These are phyloP conservation scores for Erucastrum elatum DNA, from an alignment of 345 rosid genomes.

Conservation along the genomic window DNA sequence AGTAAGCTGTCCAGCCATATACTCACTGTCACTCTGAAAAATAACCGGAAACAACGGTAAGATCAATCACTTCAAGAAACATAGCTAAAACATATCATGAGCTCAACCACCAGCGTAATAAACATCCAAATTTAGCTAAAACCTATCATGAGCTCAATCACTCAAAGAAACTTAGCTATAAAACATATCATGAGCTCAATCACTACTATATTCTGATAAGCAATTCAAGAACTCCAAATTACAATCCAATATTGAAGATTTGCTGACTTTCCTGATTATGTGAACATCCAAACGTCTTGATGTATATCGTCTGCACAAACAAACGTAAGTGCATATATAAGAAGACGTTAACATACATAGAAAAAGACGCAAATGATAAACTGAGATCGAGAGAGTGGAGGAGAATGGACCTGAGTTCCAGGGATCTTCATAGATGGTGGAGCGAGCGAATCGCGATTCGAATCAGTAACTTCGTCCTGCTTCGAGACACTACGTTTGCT, in stretches of 20 bases:
- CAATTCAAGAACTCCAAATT: neutral
- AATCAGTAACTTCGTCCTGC: constrained; percentile 27
- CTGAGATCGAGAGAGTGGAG: constrained; percentile 2
- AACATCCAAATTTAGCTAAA: neutral
- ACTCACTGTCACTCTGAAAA: constrained; percentile 94
- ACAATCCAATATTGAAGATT: neutral
- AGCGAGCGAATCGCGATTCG: constrained; percentile 38
- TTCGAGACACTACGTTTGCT: constrained; percentile 35
- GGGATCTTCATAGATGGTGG: constrained; percentile 56
- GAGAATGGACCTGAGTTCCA: constrained; percentile 66
- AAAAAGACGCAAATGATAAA: neutral
- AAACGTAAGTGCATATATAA: neutral
- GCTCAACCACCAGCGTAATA: neutral
- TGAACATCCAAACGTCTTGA: constrained; percentile 96
- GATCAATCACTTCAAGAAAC: neutral
- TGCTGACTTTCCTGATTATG: constrained; percentile 74
- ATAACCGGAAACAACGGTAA: neutral
- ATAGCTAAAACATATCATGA: neutral
- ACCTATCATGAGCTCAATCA: constrained; percentile 1
- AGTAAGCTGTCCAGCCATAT: constrained; percentile 97
- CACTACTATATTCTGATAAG: neutral
- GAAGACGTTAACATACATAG: neutral
- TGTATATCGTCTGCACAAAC: constrained; percentile 60
- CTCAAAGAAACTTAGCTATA: neutral
- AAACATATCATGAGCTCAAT: constrained; percentile 3